Percentiles rank a stretch among this genome's conserved stretches.
Evolutionary conservation across 1,284 basidiomycete genomes (phyloP).

Genomic region (Ustilago lituana): DNA sequence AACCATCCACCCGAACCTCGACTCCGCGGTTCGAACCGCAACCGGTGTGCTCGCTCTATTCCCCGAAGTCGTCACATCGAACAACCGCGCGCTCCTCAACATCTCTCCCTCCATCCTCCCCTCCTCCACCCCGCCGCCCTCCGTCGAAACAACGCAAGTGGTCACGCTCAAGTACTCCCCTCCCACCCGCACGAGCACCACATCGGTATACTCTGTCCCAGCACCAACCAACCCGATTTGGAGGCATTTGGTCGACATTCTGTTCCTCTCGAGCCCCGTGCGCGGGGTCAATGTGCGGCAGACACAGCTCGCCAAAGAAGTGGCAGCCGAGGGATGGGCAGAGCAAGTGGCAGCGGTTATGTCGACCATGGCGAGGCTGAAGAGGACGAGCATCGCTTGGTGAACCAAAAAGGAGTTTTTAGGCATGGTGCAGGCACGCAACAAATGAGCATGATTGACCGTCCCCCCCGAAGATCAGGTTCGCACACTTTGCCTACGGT

Average conservation of each 20-base stretch:
- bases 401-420: constrained; percentile 20
- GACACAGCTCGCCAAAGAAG: not conserved
- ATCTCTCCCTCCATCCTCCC: constrained; percentile 11
- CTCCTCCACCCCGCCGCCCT: not conserved
- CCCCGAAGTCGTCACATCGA: constrained; percentile 54
- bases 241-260: not conserved
- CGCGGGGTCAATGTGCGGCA: constrained; percentile 2
- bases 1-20: constrained; percentile 8
- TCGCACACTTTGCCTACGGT: too few relatives aligned
- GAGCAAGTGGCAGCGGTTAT: not conserved
- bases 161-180: constrained; percentile 28
- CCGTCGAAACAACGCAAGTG: not conserved
- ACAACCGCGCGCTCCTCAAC: constrained; percentile 38
- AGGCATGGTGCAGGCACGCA: constrained; percentile 2
- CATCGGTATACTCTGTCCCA: constrained; percentile 20
- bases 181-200: constrained; percentile 3
- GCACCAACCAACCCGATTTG: not conserved
- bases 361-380: constrained; percentile 13
- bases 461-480: not conserved
- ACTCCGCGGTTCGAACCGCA: constrained; percentile 11
- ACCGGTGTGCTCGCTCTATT: constrained; percentile 36
- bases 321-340: not conserved
- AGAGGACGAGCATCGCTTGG: constrained; percentile 26
- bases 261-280: constrained; percentile 9
- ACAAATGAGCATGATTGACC: not conserved